Percentiles rank a stretch among this genome's conserved stretches.
Evolutionary conservation across 1,284 basidiomycete species (phyloP).

Genomic region (Moniliella sp.): DNA sequence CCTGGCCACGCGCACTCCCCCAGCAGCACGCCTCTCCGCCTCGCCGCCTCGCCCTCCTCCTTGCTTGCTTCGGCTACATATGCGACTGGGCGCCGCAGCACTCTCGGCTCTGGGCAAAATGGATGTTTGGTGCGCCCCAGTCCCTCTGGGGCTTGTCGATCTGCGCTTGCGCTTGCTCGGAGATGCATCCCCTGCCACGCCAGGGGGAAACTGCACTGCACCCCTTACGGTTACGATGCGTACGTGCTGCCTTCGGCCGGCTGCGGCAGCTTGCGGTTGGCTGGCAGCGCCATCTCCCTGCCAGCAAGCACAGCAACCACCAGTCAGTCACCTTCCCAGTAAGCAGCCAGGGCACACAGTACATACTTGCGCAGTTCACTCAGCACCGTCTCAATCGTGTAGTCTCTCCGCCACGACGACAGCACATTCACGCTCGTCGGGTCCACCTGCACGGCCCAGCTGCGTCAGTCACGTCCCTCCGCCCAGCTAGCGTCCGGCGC

Average conservation of each 20-base stretch:
- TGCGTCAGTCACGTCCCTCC: neutral
- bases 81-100: too few relatives aligned
- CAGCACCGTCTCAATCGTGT: constrained; percentile 28
- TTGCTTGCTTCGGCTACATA: too few relatives aligned
- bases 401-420: constrained; percentile 23
- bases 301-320: constrained; percentile 1
- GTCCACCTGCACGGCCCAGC: constrained; percentile 4
- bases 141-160: too few relatives aligned
- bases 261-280: constrained; percentile 80
- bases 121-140: too few relatives aligned
- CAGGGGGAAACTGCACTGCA: too few relatives aligned
- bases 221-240: constrained; percentile 2
- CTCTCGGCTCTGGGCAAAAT: too few relatives aligned
- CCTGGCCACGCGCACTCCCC: too few relatives aligned
- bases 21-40: too few relatives aligned
- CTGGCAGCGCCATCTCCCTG: constrained; percentile 79
- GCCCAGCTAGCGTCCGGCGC: neutral
- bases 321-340: constrained; percentile 21
- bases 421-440: constrained; percentile 17
- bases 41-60: too few relatives aligned
- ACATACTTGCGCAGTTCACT: constrained; percentile 21
- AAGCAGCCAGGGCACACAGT: too few relatives aligned
- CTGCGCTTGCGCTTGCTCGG: too few relatives aligned
- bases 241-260: constrained; percentile 55
- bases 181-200: too few relatives aligned